Evolutionary conservation across 1,139 yeast species (phyloP).

Genomic region (Blastobotrys serpentis): DNA sequence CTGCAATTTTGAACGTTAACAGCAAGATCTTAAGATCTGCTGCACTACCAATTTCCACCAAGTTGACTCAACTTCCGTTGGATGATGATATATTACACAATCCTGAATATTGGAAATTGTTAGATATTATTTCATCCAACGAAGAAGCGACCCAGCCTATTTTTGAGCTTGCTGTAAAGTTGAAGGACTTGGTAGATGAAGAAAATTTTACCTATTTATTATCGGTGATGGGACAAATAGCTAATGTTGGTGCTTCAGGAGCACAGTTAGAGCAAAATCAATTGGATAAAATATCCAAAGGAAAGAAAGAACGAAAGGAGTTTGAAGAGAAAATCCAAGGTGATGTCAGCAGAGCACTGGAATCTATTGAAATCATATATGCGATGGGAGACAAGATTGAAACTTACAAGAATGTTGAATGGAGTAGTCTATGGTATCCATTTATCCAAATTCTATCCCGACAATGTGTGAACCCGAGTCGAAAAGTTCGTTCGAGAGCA

Average conservation of each 20-base stretch:
- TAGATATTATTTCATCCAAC: slow-evolving; percentile 58
- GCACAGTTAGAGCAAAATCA: slow-evolving; percentile 68
- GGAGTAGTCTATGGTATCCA: slow-evolving; percentile 28
- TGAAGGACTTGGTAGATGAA: slow-evolving; percentile 40
- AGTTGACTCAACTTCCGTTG: slow-evolving; percentile 47
- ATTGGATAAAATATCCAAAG: slow-evolving; percentile 32
- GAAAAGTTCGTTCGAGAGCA: slow-evolving; percentile 69
- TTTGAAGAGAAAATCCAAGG: slow-evolving; percentile 34
- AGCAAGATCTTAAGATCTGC: slow-evolving; percentile 19
- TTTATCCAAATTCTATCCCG: slow-evolving; percentile 65
- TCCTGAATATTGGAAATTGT: slow-evolving; percentile 57
- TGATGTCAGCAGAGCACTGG: slow-evolving; percentile 56
- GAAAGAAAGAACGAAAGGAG: slow-evolving; percentile 46
- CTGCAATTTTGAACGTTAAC: slow-evolving; percentile 21
- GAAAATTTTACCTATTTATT: slow-evolving; percentile 57
- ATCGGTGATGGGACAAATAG: slow-evolving; percentile 74
- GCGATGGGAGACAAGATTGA: slow-evolving; percentile 17
- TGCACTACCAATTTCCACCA: slow-evolving; percentile 33
- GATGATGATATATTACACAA: slow-evolving; percentile 41
- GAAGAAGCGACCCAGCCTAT: slow-evolving; percentile 51
- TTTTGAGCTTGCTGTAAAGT: slow-evolving; percentile 46
- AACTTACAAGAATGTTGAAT: slow-evolving; percentile 18
- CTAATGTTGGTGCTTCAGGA: slow-evolving; percentile 79
- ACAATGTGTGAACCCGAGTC: slow-evolving; percentile 85
- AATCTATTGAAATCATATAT: slow-evolving; percentile 49